A percentile compares a stretch with the other conserved stretches of the same genome.
Evolutionary conservation across 164 flowering plant species (phyloP).

Genomic region (Hamamelis virginiana): DNA sequence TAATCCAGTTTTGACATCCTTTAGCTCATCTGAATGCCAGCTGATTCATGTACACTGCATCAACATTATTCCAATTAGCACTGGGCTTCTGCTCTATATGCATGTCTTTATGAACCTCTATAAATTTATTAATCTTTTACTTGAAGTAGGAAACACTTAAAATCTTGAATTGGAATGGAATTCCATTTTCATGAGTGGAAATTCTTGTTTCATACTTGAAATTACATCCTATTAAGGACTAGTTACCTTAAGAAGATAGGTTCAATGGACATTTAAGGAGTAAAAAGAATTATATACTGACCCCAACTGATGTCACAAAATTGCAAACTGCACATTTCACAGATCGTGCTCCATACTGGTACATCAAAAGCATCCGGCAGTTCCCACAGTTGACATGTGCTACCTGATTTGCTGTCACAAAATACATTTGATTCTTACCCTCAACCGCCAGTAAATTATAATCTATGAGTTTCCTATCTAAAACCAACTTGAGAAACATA

Average conservation of each 20-base stretch:
- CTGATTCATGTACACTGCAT: too few species aligned
- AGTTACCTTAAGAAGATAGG: too few species aligned
- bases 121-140: too few species aligned
- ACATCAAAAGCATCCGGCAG: constrained; percentile 85
- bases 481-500: neutral
- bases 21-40: too few species aligned
- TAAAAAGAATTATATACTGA: constrained; percentile 28
- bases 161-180: too few species aligned
- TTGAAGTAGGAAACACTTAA: too few species aligned
- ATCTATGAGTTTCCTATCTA: too few species aligned
- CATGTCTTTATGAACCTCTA: too few species aligned
- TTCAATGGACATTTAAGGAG: neutral
- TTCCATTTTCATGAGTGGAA: neutral
- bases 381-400: constrained; percentile 92
- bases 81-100: too few species aligned
- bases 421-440: constrained; percentile 2
- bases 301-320: constrained; percentile 87
- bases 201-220: neutral
- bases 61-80: too few species aligned
- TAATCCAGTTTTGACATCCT: too few species aligned
- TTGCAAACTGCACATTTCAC: constrained; percentile 95
- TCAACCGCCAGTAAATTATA: neutral
- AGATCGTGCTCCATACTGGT: constrained; percentile 89
- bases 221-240: neutral
- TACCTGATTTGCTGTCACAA: constrained; percentile 78